Conservation (phyloP, 306 rosid genomes). For the Morella rubra region DNA sequence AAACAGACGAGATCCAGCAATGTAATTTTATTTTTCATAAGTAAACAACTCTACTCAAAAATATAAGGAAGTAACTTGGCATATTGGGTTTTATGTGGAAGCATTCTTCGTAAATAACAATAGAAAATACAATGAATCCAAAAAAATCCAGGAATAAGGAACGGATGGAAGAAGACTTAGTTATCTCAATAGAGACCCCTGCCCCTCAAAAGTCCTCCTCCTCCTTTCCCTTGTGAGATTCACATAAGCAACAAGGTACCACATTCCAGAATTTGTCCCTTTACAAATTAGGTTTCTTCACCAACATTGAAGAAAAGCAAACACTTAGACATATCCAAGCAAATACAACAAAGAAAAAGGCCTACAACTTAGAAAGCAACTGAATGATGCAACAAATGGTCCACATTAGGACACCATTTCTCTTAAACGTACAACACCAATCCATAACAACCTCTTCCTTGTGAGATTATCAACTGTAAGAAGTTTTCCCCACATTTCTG, state of each 20-base stretch:
- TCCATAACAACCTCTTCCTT: neutral
- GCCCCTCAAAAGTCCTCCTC: neutral
- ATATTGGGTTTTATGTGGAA: neutral
- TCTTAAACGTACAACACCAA: neutral
- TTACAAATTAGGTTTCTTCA: no score
- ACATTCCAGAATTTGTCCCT: no score
- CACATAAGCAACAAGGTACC: neutral
- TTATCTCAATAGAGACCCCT: neutral
- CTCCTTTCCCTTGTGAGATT: neutral
- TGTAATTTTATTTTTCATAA: neutral
- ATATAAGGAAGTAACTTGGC: neutral
- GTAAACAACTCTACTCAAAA: neutral
- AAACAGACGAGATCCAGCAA: neutral
- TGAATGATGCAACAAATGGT: neutral
- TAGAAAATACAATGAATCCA: neutral
- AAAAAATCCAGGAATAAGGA: neutral
- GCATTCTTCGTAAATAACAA: neutral
- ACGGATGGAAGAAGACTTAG: neutral
- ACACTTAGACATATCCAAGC: neutral
- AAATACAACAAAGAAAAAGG: neutral
- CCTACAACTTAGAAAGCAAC: neutral
- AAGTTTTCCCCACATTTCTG: neutral
- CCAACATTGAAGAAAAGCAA: neutral
- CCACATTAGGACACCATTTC: neutral
- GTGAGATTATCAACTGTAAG: neutral